Conservation (phyloP, 1,139 yeast genomes). For the Suhomyces guaymorum region DNA sequence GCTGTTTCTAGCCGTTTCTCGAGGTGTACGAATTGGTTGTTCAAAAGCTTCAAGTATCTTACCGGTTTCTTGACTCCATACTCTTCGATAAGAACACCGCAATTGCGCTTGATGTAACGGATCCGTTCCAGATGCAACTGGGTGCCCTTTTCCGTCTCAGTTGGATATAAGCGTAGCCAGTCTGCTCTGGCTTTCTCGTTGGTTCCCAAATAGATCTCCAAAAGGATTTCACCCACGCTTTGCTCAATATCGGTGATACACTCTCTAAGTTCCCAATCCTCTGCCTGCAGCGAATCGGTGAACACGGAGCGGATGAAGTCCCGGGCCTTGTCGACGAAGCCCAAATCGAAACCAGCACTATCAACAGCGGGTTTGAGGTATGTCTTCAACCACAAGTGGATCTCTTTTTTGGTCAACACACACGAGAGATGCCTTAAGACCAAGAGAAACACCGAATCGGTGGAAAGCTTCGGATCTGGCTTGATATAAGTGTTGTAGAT, state of each 20-base stretch:
- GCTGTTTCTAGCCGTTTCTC: slow-evolving; percentile 37
- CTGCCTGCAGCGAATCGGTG: slow-evolving; percentile 22
- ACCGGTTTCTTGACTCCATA: slow-evolving; percentile 39
- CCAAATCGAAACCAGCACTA: slow-evolving; percentile 53
- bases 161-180: slow-evolving; percentile 17
- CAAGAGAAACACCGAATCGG: slow-evolving; percentile 50
- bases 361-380: slow-evolving; percentile 58
- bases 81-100: slow-evolving; percentile 38
- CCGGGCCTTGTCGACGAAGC: slow-evolving; percentile 45
- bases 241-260: slow-evolving; percentile 26
- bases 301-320: slow-evolving; percentile 41
- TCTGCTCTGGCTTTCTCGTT: slow-evolving; percentile 2
- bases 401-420: slow-evolving; percentile 41
- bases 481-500: slow-evolving; percentile 44
- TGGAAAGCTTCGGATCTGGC: slow-evolving; percentile 29
- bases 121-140: slow-evolving; percentile 48
- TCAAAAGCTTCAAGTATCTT: slow-evolving; percentile 34
- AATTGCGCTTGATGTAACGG: slow-evolving; percentile 50
- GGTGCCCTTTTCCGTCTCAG: slow-evolving; percentile 23
- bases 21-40: slow-evolving; percentile 31
- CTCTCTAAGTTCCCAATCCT: slow-evolving; percentile 28
- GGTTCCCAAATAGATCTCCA: slow-evolving; percentile 34
- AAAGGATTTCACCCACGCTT: slow-evolving; percentile 29
- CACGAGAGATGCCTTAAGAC: slow-evolving; percentile 42
- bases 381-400: slow-evolving; percentile 54